Evolutionary conservation across 2,329 filamentous ascomycete species (phyloP).

Genomic region (Penicillium oxalicum): DNA sequence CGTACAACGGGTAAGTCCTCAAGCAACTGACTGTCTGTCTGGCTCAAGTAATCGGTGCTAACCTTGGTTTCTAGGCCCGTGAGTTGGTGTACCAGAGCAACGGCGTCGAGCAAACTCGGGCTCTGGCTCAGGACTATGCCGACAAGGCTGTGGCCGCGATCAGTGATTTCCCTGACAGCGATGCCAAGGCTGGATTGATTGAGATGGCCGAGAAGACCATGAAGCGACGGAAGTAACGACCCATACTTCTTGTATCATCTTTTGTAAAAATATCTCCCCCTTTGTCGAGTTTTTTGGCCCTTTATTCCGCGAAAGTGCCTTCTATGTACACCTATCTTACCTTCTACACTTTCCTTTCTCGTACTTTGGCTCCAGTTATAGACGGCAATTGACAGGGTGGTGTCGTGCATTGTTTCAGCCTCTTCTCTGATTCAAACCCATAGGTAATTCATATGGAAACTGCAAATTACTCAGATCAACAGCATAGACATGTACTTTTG

Average conservation of each 20-base stretch:
- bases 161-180: conserved; percentile 78
- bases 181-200: conserved; percentile 83
- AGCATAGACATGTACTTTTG: no score
- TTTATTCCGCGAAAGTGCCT: conserved; percentile 9
- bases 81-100: conserved; percentile 76
- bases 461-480: no score
- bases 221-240: conserved; percentile 68
- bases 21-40: not conserved
- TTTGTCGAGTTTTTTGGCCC: conserved; percentile 10
- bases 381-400: not conserved
- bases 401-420: not conserved
- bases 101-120: conserved; percentile 86
- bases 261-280: conserved; percentile 16
- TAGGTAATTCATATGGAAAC: no score
- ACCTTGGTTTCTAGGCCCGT: conserved; percentile 59
- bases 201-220: conserved; percentile 94
- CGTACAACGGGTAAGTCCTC: conserved; percentile 63
- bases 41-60: not conserved
- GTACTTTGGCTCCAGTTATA: not conserved
- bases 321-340: conserved; percentile 11
- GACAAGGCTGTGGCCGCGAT: conserved; percentile 85
- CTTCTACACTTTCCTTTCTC: no score
- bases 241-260: conserved; percentile 5
- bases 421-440: no score
- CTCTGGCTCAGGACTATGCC: conserved; percentile 82